phyloP scores from a whole-genome alignment of 768 basidiomycete species.

The Tulasnella sp. region DNA sequence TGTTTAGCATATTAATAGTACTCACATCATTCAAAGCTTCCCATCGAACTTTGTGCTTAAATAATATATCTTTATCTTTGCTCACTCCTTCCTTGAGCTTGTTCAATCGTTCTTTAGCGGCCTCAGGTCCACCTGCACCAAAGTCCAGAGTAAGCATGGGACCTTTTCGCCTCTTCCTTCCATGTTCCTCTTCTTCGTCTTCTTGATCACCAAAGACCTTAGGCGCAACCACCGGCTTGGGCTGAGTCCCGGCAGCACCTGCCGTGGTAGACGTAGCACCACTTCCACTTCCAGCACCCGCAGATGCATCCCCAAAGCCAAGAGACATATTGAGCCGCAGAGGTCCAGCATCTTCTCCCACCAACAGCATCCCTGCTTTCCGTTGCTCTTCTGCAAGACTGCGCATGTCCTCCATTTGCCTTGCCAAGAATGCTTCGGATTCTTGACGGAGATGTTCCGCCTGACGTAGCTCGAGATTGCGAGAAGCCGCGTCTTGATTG shows the following conservation, averaged over 20 bases:
- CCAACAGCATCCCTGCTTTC: constrained; percentile 77
- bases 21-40: constrained; percentile 79
- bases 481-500: constrained; percentile 70
- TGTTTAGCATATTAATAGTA: constrained; percentile 8
- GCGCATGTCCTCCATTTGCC: constrained; percentile 94
- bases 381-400: constrained; percentile 81
- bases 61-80: constrained; percentile 59
- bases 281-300: constrained; percentile 34
- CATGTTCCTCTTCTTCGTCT: constrained; percentile 77
- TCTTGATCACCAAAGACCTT: constrained; percentile 53
- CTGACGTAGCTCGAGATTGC: constrained; percentile 72
- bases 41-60: constrained; percentile 82
- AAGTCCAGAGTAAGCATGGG: constrained; percentile 87
- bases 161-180: constrained; percentile 63
- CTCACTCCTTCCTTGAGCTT: constrained; percentile 66
- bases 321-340: constrained; percentile 56
- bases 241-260: constrained; percentile 31
- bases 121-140: constrained; percentile 64
- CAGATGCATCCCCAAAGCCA: constrained; percentile 39
- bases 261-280: constrained; percentile 30
- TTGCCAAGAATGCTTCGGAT: constrained; percentile 84
- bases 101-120: constrained; percentile 66
- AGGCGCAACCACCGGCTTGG: constrained; percentile 9
- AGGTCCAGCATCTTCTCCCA: constrained; percentile 68
- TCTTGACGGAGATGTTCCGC: constrained; percentile 76